A percentile compares a stretch with the other conserved stretches of the same genome.
phyloP scores from a whole-genome alignment of 2,329 filamentous ascomycete genomes.

The Exophiala phaeomuriformis region DNA sequence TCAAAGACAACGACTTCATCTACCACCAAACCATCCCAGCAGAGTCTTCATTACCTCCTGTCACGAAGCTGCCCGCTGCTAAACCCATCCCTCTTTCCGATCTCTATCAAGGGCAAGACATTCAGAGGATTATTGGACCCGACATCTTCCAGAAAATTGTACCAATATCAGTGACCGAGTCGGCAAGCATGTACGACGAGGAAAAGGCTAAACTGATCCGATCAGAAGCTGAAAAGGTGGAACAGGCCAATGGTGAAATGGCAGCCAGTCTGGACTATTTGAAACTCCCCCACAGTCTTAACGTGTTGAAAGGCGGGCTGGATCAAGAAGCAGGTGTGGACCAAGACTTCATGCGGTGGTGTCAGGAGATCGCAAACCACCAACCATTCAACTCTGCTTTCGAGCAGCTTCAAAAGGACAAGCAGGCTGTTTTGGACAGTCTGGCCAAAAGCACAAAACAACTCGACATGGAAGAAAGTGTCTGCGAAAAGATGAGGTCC shows the following conservation, averaged over 20 bases:
- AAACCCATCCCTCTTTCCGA: conserved; percentile 97
- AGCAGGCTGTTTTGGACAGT: conserved; percentile 62
- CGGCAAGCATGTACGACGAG: conserved; percentile 93
- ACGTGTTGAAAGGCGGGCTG: conserved; percentile 85
- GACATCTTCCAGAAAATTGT: conserved; percentile 97
- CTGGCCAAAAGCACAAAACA: conserved; percentile 79
- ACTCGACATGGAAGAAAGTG: conserved; percentile 91
- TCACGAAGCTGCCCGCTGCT: conserved; percentile 85
- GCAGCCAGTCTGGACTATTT: conserved; percentile 90
- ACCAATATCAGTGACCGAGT: conserved; percentile 91
- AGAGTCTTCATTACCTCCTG: conserved; percentile 70
- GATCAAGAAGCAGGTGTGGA: conserved; percentile 84
- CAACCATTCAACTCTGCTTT: conserved; percentile 72
- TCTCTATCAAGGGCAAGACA: conserved; percentile 93
- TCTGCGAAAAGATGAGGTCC: conserved; percentile 98
- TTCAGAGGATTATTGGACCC: conserved; percentile 90
- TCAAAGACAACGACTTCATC: conserved; percentile 96
- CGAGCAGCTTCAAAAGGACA: conserved; percentile 69
- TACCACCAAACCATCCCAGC: conserved; percentile 89
- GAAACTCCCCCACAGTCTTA: conserved; percentile 78
- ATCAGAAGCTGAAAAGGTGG: conserved; percentile 87
- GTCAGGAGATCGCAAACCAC: conserved; percentile 81
- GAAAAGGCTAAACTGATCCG: conserved; percentile 94
- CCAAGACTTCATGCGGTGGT: conserved; percentile 89
- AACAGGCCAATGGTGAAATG: conserved; percentile 91